Evolutionary conservation across 257 asterid species (phyloP), one percentile per base, ranked within the genome.

Genomic region (Scutellaria barbata): DNA sequence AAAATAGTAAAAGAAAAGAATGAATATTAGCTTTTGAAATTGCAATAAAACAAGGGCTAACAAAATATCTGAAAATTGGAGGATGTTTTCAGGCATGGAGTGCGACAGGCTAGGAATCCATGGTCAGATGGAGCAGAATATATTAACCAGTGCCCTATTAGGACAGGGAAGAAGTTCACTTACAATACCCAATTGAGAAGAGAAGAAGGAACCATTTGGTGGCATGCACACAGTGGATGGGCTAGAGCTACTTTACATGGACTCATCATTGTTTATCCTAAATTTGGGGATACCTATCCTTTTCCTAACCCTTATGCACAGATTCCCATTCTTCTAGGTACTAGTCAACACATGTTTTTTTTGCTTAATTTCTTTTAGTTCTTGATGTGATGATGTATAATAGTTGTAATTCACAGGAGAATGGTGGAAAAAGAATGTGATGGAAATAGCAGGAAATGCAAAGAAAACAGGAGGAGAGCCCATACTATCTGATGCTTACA

Each of bases 151-250:
- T 85, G 89, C 40, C 89, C 89, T 1, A 85, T 85, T 40, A 75
- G 80, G 58, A 73, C 84, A 7, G 87, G 87, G 10, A 66, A 71
- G 54, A 85, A 51, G 4, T 80, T 82, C 69, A 82, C 75, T 8
- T 82, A 85, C 60, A 64, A 60, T 7, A 41, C 81, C 22, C 77
- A 65, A 11, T 70, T 85, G 63, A 76, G 77, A 46, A 48, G 9
- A 25, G 85, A 85, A 78, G 89, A 85, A 73, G 89, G 89, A 17
- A 85, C 85, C 0, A 10, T 82, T 2, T 85, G 89, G 89, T 85
- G 87, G 89, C 89, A 85, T 63, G 89, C 87, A 50, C 89, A 85
- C 33, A 82, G 82, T 74, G 83, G 82, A 5, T 85, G 89, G 89
- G 84, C 85, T 4, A 81, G 90, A 62, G 90, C 90, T 51, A 82